Evolutionary conservation across 208 protist species (phyloP).

Genomic region (Vickermania ingenoplastis): DNA sequence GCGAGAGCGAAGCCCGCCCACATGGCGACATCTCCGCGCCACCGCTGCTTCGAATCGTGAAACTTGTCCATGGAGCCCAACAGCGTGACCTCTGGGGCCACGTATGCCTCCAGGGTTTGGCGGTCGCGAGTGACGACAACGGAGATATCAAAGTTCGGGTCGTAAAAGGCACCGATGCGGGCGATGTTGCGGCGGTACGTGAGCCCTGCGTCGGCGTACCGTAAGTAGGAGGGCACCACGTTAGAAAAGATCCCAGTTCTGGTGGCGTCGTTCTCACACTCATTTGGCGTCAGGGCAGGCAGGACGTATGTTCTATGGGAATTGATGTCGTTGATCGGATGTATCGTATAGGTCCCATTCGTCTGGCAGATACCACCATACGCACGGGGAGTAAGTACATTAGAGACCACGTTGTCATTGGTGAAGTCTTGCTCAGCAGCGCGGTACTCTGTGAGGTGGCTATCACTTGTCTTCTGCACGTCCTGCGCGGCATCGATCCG

Average conservation of each 20-base stretch:
- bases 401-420: not conserved
- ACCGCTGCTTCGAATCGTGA: not conserved
- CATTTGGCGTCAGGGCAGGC: not conserved
- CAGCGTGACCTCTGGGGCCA: not conserved
- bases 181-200: slow-evolving; percentile 1
- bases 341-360: not conserved
- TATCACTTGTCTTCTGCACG: not conserved
- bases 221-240: not conserved
- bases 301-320: not conserved
- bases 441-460: not conserved
- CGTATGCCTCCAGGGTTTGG: not conserved
- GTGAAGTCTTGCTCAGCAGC: not conserved
- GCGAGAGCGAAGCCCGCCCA: not conserved
- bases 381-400: not conserved
- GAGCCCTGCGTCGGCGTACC: not conserved
- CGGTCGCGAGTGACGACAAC: not conserved
- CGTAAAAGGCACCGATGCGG: not conserved
- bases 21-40: not conserved
- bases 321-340: not conserved
- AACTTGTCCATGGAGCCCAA: not conserved
- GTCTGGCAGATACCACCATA: not conserved
- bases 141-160: not conserved
- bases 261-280: not conserved
- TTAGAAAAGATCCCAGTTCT: not conserved
- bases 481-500: not conserved